Conservation (phyloP, 2,329 filamentous ascomycete species). For the Chaetoscypha palmicola region DNA sequence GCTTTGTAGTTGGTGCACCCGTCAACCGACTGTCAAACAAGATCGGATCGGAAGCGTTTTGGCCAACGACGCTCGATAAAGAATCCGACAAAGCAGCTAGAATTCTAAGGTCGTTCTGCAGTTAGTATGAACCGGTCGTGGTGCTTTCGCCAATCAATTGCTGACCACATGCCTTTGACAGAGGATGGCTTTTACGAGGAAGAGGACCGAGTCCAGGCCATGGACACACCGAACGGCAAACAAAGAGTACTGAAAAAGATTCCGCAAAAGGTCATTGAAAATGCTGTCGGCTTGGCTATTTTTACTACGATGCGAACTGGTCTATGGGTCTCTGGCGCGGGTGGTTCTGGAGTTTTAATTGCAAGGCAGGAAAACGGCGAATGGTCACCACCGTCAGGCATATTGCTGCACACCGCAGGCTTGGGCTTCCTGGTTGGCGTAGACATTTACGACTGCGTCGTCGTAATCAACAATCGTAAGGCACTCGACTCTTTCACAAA, state of each 20-base stretch:
- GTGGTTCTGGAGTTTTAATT: slow-evolving; percentile 81
- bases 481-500: slow-evolving; percentile 80
- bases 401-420: slow-evolving; percentile 82
- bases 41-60: slow-evolving; percentile 74
- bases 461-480: slow-evolving; percentile 82
- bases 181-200: slow-evolving; percentile 63
- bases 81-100: slow-evolving; percentile 89
- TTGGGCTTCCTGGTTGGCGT: slow-evolving; percentile 86
- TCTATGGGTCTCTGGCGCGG: slow-evolving; percentile 84
- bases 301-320: slow-evolving; percentile 96
- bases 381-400: slow-evolving; percentile 87
- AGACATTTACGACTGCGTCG: slow-evolving; percentile 92
- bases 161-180: slow-evolving; percentile 28
- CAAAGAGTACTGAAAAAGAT: slow-evolving; percentile 71
- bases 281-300: slow-evolving; percentile 84
- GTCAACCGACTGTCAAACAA: slow-evolving; percentile 78
- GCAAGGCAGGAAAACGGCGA: slow-evolving; percentile 77
- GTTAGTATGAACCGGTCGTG: slow-evolving; percentile 40
- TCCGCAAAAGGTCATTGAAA: slow-evolving; percentile 74
- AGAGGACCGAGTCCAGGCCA: slow-evolving; percentile 32
- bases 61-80: slow-evolving; percentile 77
- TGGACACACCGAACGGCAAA: slow-evolving; percentile 40
- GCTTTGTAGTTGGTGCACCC: slow-evolving; percentile 49
- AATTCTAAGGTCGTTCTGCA: slow-evolving; percentile 86
- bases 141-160: slow-evolving; percentile 2